Evolutionary conservation across 225 moss, liverwort and hornwort species (phyloP).

Genomic region (Pleurozium schreberi): DNA sequence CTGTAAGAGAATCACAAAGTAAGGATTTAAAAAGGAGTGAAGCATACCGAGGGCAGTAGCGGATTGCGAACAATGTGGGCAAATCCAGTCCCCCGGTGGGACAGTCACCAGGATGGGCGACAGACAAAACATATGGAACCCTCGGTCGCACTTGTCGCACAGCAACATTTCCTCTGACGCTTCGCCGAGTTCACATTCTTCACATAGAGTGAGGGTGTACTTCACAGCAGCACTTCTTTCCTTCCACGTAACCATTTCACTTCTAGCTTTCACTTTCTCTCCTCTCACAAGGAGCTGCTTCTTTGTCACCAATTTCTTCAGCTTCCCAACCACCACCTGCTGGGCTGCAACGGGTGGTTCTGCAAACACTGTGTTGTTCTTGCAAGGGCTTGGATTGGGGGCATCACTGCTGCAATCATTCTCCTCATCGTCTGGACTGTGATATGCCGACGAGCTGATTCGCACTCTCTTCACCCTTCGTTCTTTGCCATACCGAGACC

Average conservation of each 20-base stretch:
- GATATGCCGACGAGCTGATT: conserved; percentile 12
- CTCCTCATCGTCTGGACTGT: neutral
- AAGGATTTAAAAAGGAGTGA: neutral
- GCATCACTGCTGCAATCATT: neutral
- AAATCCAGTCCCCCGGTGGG: conserved; percentile 75
- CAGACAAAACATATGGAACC: conserved; percentile 79
- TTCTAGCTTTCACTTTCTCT: neutral
- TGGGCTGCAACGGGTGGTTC: neutral
- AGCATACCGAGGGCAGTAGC: conserved; percentile 31
- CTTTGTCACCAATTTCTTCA: neutral
- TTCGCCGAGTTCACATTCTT: conserved; percentile 47
- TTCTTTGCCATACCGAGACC: conserved; percentile 18
- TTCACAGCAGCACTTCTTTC: neutral
- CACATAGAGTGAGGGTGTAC: conserved; percentile 37
- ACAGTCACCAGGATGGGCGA: conserved; percentile 54
- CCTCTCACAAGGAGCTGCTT: neutral
- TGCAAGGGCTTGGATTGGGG: neutral
- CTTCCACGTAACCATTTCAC: neutral
- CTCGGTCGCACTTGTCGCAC: conserved; percentile 73
- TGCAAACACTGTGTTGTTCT: neutral
- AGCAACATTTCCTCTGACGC: conserved; percentile 62
- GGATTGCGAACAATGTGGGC: conserved; percentile 47
- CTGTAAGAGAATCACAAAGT: neutral
- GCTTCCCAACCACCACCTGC: neutral
- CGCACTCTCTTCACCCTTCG: conserved; percentile 24